Base-by-base conservation (phyloP, 2,329 filamentous ascomycete genomes). In the Colletotrichum truncatum region DNA sequence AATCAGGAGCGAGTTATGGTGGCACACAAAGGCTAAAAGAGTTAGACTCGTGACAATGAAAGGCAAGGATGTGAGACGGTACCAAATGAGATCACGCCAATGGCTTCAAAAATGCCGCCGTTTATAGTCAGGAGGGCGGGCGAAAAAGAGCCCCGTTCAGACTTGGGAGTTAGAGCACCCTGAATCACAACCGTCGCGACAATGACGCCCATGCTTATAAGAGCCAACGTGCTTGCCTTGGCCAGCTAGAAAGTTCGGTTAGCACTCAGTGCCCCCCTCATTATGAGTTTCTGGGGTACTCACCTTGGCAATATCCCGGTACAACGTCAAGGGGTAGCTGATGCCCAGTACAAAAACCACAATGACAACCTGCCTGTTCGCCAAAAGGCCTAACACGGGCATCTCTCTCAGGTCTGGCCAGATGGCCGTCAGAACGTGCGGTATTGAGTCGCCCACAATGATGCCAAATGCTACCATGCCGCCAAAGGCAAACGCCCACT, bases 381-480 rank as follows among this genome's bases (percentile, higher is more conserved):
- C 92, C 71, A 99, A 81, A 61, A 97, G 84, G 77, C 93, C 93
- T 16, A 98, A 78, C 21, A 98, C 91, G 0, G 93, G 89, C 75
- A 92, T 89, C 28, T 89, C 83, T 38, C 82, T 80, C 64, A 98
- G 76, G 3, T 87, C 87, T 0, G 96, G 94, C 82, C 95, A 97
- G 5, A 98, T 78, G 4, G 94, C 93, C 49, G 85, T 81, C 73
- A 98, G 78, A 49, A 99, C 96, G 76, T 94, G 93, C 4, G 96
- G 96, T 74, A 99, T 98, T 1, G 93, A 94, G 77, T 99, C 96
- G 65, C 96, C 96, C 9, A 99, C 92, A 73, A 99, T 98, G 73
- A 99, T 94, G 70, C 94, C 96, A 78, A 98, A 99, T 12, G 96
- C 96, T 60, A 99, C 89, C 96, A 99, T 99, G 69, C 96, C 96